Conservation (phyloP, 2,329 filamentous ascomycete species). For the Pseudovirgaria hyperparasitica region DNA sequence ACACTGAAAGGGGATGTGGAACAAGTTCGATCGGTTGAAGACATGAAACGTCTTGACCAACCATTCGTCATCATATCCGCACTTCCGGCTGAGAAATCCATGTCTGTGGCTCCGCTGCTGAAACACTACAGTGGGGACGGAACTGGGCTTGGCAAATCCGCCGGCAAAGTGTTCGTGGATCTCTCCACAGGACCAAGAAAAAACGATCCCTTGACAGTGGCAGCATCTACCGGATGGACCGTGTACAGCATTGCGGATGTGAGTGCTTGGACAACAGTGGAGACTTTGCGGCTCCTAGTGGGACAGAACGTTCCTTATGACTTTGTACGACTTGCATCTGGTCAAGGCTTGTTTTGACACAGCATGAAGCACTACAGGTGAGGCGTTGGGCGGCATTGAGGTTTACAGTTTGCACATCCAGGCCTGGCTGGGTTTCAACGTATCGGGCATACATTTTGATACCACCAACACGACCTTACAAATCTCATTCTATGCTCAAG, state of each 20-base stretch:
- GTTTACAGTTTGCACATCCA: too few relatives aligned
- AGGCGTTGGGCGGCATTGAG: too few relatives aligned
- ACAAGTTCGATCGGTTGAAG: conserved; percentile 57
- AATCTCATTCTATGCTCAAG: too few relatives aligned
- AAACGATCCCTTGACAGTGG: conserved; percentile 54
- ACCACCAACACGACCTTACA: too few relatives aligned
- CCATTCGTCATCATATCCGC: conserved; percentile 76
- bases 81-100: conserved; percentile 63
- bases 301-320: conserved; percentile 82
- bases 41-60: conserved; percentile 65
- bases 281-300: conserved; percentile 64
- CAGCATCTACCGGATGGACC: conserved; percentile 63
- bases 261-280: conserved; percentile 71
- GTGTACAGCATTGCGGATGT: conserved; percentile 71
- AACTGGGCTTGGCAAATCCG: conserved; percentile 13
- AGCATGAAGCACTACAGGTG: too few relatives aligned
- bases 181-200: conserved; percentile 57
- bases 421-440: too few relatives aligned
- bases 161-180: conserved; percentile 65
- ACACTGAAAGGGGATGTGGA: conserved; percentile 53
- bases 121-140: conserved; percentile 50
- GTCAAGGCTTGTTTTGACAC: conserved; percentile 38
- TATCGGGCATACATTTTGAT: too few relatives aligned
- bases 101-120: conserved; percentile 64
- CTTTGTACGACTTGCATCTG: conserved; percentile 65